phyloP scores from a whole-genome alignment of 805 yeast genomes.

The Blastobotrys peoriensis region DNA sequence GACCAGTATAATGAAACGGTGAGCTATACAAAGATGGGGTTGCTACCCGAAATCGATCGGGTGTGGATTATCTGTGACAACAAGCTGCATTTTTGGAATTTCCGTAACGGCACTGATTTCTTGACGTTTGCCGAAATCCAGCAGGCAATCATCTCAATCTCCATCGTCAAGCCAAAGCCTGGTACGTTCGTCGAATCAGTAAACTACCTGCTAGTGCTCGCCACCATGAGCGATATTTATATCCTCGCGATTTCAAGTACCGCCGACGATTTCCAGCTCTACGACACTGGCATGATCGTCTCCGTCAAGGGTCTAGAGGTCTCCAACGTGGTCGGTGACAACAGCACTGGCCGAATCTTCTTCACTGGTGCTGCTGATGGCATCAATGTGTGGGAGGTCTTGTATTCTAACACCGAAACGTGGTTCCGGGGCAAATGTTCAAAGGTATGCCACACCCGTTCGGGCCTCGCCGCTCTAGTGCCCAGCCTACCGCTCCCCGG shows the following conservation, averaged over 20 bases:
- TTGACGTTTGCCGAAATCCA: constrained; percentile 77
- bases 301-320: constrained; percentile 74
- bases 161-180: constrained; percentile 72
- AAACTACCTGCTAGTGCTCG: constrained; percentile 61
- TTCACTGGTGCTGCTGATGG: constrained; percentile 80
- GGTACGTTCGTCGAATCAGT: constrained; percentile 77
- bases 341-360: constrained; percentile 69
- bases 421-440: constrained; percentile 83
- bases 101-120: constrained; percentile 55
- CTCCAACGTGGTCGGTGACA: constrained; percentile 52
- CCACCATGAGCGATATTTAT: constrained; percentile 75
- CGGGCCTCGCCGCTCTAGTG: constrained; percentile 38
- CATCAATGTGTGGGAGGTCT: constrained; percentile 75
- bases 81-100: constrained; percentile 80
- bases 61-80: constrained; percentile 85
- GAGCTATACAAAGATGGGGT: constrained; percentile 69
- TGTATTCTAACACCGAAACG: constrained; percentile 73
- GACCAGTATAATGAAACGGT: constrained; percentile 62
- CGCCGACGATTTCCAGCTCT: constrained; percentile 50
- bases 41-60: constrained; percentile 71
- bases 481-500: constrained; percentile 10
- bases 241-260: constrained; percentile 64
- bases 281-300: constrained; percentile 76
- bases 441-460: constrained; percentile 76
- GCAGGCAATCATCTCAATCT: constrained; percentile 70